Evolutionary conservation across 306 rosid species (phyloP).

Genomic region (Leucaena leucocephala): DNA sequence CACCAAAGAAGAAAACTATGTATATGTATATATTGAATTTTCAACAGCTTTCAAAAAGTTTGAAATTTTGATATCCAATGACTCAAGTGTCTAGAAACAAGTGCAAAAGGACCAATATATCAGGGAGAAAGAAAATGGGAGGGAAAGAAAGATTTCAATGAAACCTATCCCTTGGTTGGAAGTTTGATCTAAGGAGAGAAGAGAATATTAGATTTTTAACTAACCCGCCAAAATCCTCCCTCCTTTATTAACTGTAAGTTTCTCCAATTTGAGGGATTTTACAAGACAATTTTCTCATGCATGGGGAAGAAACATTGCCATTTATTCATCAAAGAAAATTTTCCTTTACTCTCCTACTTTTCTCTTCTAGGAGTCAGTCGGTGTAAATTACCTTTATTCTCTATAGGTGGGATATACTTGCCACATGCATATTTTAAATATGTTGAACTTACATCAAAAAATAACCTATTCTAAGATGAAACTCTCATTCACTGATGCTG

Average conservation of each 20-base stretch:
- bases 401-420: not conserved
- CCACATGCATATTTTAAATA: not conserved
- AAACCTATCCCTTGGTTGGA: not conserved
- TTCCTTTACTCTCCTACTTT: not conserved
- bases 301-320: not conserved
- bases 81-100: constrained; percentile 24
- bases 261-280: not conserved
- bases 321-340: not conserved
- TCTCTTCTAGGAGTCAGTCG: not conserved
- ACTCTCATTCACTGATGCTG: constrained; percentile 5
- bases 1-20: not conserved
- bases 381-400: not conserved
- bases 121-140: no score
- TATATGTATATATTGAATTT: not conserved
- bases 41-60: not conserved
- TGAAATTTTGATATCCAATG: not conserved
- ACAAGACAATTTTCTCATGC: not conserved
- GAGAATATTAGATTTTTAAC: not conserved
- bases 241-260: not conserved
- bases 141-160: not conserved
- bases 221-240: not conserved
- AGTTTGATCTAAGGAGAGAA: not conserved
- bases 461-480: not conserved
- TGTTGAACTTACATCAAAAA: not conserved
- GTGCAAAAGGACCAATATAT: constrained; percentile 9